Base-by-base conservation (phyloP, 768 basidiomycete species). In the Termitomyces titanicus region DNA sequence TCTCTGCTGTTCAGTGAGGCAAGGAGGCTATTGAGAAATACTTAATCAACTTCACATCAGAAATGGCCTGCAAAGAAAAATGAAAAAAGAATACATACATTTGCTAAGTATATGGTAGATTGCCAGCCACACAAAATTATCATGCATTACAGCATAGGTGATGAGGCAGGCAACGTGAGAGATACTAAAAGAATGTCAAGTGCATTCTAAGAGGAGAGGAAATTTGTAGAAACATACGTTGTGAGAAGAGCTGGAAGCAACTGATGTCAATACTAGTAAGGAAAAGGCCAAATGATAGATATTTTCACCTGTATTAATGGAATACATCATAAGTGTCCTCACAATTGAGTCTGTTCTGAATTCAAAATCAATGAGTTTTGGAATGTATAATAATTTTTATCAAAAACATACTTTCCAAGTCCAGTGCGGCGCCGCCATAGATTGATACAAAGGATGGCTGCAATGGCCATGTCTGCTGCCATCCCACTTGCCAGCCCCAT, bases 21-120 rank as follows among this genome's bases (percentile, higher is more conserved):
- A 8, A 64, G 54, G 5, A 64, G 46, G 27, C 57, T 55, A 44
- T 64, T 64, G n/a, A 64, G 40, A 27, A 55, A 62, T 18, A 64
- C 63, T 63, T 39, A 17, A 31, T 13, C 1, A 22, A 45, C 10
- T 24, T n/a, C 20, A 18, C 11, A 9, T 45, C 13, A 47, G 27
- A 5, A 50, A 29, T 11, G 11, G 8, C 18, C 24, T 53, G 24
- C 29, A 34, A 27, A 20, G 5, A 27, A 48, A 31, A 17, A 43
- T 31, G 22, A 15, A 35, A 3, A 27, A n/a, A 15, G 2, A 13
- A 33, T 3, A 9, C 5, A 39, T 51, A 64, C 62, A 43, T 56
- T 63, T 64, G 18, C 38, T 49, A 20, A 61, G 47, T 29, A 54
- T 49, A 33, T 61, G 54, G 38, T 61, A 64, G 18, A 64, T 63